Conservation (phyloP, 805 yeast genomes). For the Spencermartinsiella europaea region DNA sequence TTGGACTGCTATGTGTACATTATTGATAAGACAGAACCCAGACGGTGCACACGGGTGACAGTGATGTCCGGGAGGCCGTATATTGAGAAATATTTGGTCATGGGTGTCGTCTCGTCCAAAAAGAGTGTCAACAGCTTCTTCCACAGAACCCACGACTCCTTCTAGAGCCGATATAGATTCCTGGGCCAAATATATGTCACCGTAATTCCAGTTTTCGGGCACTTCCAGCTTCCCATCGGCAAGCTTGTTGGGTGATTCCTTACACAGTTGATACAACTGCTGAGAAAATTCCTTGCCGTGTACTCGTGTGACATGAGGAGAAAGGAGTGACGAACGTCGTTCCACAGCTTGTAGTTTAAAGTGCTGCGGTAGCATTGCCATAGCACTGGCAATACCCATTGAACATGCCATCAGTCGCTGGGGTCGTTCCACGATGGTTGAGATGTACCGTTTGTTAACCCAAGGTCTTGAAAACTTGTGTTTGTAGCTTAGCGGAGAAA, state of each 20-base stretch:
- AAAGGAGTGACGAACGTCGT: slow-evolving; percentile 42
- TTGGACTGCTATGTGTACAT: slow-evolving; percentile 75
- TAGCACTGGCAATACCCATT: slow-evolving; percentile 73
- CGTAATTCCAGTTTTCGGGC: slow-evolving; percentile 76
- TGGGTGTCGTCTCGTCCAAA: slow-evolving; percentile 29
- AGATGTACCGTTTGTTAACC: slow-evolving; percentile 62
- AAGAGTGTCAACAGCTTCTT: slow-evolving; percentile 58
- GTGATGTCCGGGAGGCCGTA: slow-evolving; percentile 86
- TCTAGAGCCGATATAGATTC: slow-evolving; percentile 64
- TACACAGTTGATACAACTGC: slow-evolving; percentile 51
- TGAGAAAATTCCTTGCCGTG: slow-evolving; percentile 76
- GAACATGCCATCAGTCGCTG: slow-evolving; percentile 71
- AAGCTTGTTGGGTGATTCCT: slow-evolving; percentile 52
- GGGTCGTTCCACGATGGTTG: slow-evolving; percentile 77
- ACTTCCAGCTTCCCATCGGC: slow-evolving; percentile 57
- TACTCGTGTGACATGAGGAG: slow-evolving; percentile 56
- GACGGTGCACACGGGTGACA: slow-evolving; percentile 79
- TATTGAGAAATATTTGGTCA: slow-evolving; percentile 45
- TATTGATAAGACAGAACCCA: slow-evolving; percentile 77
- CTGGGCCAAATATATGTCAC: slow-evolving; percentile 70
- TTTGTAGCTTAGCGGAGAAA: slow-evolving; percentile 64
- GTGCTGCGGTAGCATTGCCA: slow-evolving; percentile 41
- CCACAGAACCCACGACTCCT: slow-evolving; percentile 74
- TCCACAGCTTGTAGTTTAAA: slow-evolving; percentile 47
- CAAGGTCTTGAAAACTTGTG: slow-evolving; percentile 73